Conservation (phyloP, 2,329 filamentous ascomycete species). For the Penicillium sp. region DNA sequence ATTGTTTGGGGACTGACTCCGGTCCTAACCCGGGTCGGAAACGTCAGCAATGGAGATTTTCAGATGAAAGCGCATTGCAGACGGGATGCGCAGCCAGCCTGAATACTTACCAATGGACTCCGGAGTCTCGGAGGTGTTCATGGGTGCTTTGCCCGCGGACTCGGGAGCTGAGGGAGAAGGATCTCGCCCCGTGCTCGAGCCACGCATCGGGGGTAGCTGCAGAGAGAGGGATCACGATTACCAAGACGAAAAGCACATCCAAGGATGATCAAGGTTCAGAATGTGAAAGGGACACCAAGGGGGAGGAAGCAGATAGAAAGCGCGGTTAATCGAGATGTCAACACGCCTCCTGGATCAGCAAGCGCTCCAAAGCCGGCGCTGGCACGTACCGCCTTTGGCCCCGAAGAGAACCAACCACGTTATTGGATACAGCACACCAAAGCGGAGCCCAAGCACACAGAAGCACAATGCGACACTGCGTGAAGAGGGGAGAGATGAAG, state of each 20-base stretch:
- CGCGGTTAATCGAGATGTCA: conserved; percentile 10
- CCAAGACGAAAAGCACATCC: conserved; percentile 7
- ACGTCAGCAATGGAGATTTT: conserved; percentile 12
- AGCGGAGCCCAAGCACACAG: background rate
- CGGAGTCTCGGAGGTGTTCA: conserved; percentile 31
- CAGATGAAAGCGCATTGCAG: background rate
- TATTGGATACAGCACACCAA: conserved; percentile 7
- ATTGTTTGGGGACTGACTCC: conserved; percentile 25
- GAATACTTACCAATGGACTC: conserved; percentile 32
- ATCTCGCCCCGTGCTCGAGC: conserved; percentile 34
- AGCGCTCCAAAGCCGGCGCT: conserved; percentile 7
- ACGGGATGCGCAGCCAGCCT: background rate
- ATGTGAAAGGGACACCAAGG: conserved; percentile 3
- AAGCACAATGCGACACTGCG: background rate
- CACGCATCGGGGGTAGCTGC: conserved; percentile 32
- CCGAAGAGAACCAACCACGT: conserved; percentile 11
- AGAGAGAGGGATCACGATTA: conserved; percentile 12
- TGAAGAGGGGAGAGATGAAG: too few species aligned
- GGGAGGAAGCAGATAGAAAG: conserved; percentile 8
- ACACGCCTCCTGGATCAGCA: conserved; percentile 18
- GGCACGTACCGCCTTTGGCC: conserved; percentile 18
- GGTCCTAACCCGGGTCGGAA: conserved; percentile 23
- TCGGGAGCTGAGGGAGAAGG: conserved; percentile 31
- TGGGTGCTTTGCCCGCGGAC: conserved; percentile 33
- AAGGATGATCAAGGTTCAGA: conserved; percentile 11